Evolutionary conservation across 305 asterid species (phyloP).

Genomic region (Solanum aculeatissimum): DNA sequence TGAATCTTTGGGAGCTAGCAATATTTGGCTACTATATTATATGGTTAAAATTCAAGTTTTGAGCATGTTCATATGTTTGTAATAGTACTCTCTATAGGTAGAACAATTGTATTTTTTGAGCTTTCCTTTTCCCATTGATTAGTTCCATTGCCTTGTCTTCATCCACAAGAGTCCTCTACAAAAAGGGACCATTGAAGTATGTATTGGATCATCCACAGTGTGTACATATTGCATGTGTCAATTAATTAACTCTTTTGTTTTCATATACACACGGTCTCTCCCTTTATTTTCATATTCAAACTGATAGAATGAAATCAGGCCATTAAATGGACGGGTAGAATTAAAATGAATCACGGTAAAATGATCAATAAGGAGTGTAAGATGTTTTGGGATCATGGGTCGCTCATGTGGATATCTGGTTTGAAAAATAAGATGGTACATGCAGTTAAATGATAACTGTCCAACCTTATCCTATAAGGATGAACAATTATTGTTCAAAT

Average conservation of each 20-base stretch:
- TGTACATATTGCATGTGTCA: not conserved
- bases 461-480: too few species aligned
- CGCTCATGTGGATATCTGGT: too few species aligned
- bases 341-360: not conserved
- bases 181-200: constrained; percentile 5
- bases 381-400: too few species aligned
- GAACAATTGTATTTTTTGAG: constrained; percentile 9
- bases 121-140: constrained; percentile 21
- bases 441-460: too few species aligned
- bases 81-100: constrained; percentile 1
- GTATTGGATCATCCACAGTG: not conserved
- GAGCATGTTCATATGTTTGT: constrained; percentile 4
- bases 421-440: too few species aligned
- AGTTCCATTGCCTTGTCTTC: constrained; percentile 1
- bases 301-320: not conserved
- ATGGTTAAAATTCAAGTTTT: not conserved
- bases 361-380: not conserved
- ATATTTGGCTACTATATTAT: not conserved
- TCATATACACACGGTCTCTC: not conserved
- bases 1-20: not conserved
- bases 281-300: not conserved
- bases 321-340: not conserved
- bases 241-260: not conserved
- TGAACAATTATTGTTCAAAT: too few species aligned
- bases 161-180: not conserved